These are phyloP conservation scores for Chaetomium sp. DNA, from an alignment of 2,329 filamentous ascomycete species.

Conservation along the genomic window DNA sequence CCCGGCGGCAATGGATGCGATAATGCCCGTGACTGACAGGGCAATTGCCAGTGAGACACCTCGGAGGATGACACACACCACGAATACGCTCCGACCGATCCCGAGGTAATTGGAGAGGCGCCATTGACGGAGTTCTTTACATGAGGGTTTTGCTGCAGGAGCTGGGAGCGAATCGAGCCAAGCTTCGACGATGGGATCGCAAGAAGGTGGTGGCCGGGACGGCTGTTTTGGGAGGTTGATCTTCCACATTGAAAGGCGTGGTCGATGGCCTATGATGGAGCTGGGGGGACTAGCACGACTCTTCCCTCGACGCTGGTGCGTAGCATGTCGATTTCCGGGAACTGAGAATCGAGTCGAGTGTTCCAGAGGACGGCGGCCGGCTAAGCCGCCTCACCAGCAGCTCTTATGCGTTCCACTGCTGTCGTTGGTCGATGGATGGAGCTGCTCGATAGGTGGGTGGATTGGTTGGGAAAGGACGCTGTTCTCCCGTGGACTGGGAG, in stretches of 20 bases:
- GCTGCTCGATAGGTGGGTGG: not conserved
- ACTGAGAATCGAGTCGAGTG: not conserved
- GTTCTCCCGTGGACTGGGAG: not conserved
- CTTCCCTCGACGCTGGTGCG: not conserved
- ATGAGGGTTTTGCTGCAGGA: constrained; percentile 6
- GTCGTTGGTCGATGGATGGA: not conserved
- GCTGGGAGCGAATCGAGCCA: constrained; percentile 18
- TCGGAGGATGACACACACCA: constrained; percentile 11
- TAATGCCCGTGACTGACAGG: constrained; percentile 3
- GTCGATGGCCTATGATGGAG: constrained; percentile 2
- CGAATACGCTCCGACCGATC: constrained; percentile 11
- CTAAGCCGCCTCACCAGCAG: not conserved
- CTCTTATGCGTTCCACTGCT: not conserved
- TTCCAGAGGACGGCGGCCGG: not conserved
- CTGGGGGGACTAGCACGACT: constrained; percentile 2
- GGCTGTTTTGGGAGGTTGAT: constrained; percentile 8
- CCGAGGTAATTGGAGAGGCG: constrained; percentile 5
- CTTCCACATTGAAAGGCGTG: constrained; percentile 6
- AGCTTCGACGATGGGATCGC: constrained; percentile 16
- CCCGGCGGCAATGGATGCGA: not conserved
- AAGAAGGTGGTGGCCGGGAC: constrained; percentile 14
- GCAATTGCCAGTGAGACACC: constrained; percentile 9
- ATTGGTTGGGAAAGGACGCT: not conserved
- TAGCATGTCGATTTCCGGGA: constrained; percentile 7
- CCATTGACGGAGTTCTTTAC: constrained; percentile 16